Percentiles rank a stretch among this genome's conserved stretches.
phyloP scores from a whole-genome alignment of 305 asterid genomes.

The Fraxinus greggii region DNA sequence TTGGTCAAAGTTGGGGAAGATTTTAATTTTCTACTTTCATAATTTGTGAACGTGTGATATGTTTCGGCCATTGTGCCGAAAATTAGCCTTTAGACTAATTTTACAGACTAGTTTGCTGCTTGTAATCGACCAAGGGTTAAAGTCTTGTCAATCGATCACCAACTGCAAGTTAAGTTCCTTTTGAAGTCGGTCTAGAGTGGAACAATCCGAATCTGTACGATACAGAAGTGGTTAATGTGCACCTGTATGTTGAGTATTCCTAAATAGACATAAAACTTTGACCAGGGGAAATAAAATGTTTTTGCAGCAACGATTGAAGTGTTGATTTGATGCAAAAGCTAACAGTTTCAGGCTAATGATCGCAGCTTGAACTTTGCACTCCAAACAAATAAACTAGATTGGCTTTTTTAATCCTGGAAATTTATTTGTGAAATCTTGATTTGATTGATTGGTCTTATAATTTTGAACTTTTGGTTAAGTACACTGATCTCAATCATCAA shows the following conservation, averaged over 20 bases:
- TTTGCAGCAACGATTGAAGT: conserved; percentile 7
- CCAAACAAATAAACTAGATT: not conserved
- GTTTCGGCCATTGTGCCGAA: not conserved
- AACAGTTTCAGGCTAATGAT: not conserved
- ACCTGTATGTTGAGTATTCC: not conserved
- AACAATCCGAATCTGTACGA: not conserved
- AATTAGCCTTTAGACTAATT: not conserved
- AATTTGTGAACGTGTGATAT: not conserved
- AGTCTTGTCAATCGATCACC: not conserved
- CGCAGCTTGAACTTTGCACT: not conserved
- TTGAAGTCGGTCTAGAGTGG: not conserved
- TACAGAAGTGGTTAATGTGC: not conserved
- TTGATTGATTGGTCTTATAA: not conserved
- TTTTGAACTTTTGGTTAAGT: not conserved
- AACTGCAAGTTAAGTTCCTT: not conserved
- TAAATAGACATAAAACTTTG: not conserved
- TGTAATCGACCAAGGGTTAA: not conserved
- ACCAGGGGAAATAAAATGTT: not conserved
- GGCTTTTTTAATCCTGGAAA: not conserved
- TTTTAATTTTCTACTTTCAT: not conserved
- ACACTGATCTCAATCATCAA: not conserved
- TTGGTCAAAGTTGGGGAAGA: not conserved
- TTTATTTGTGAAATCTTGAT: not conserved
- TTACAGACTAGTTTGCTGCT: not conserved
- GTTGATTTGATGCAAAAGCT: not conserved